These are phyloP conservation scores for Bertia moriformis DNA, from an alignment of 2,329 filamentous ascomycete genomes.

Conservation along the genomic window DNA sequence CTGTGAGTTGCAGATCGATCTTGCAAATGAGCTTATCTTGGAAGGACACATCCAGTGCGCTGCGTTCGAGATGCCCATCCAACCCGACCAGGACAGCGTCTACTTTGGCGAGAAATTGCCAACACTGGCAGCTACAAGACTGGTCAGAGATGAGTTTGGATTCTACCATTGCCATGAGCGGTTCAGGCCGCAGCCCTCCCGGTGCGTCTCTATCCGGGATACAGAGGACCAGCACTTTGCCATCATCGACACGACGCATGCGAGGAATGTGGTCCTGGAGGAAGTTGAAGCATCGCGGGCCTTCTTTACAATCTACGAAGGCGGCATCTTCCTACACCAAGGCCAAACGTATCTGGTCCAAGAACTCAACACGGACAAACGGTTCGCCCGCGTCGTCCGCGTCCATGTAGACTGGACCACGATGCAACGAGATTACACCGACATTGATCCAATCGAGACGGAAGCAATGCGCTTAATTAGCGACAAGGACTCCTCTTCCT, in stretches of 20 bases:
- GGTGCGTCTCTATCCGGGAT: conserved; percentile 75
- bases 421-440: conserved; percentile 79
- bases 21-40: conserved; percentile 79
- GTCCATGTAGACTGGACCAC: conserved; percentile 95
- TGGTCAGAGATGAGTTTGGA: conserved; percentile 60
- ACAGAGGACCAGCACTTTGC: conserved; percentile 84
- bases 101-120: conserved; percentile 70
- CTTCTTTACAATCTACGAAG: conserved; percentile 90
- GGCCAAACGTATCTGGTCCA: conserved; percentile 85
- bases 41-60: conserved; percentile 95
- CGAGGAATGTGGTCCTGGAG: conserved; percentile 73
- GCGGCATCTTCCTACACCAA: conserved; percentile 91
- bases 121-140: conserved; percentile 57
- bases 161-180: conserved; percentile 84
- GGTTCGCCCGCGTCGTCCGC: conserved; percentile 73
- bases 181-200: conserved; percentile 73
- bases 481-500: conserved; percentile 25
- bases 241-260: conserved; percentile 74
- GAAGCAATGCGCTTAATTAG: conserved; percentile 66
- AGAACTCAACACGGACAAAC: conserved; percentile 68
- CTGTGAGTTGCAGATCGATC: conserved; percentile 73
- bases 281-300: conserved; percentile 93
- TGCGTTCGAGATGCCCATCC: conserved; percentile 85
- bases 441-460: conserved; percentile 85
- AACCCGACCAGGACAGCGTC: conserved; percentile 54